A percentile compares a stretch with the other conserved stretches of the same genome.
These are phyloP conservation scores for Microbotryum scabiosae DNA, from an alignment of 1,284 basidiomycete genomes.

Conservation along the genomic window DNA sequence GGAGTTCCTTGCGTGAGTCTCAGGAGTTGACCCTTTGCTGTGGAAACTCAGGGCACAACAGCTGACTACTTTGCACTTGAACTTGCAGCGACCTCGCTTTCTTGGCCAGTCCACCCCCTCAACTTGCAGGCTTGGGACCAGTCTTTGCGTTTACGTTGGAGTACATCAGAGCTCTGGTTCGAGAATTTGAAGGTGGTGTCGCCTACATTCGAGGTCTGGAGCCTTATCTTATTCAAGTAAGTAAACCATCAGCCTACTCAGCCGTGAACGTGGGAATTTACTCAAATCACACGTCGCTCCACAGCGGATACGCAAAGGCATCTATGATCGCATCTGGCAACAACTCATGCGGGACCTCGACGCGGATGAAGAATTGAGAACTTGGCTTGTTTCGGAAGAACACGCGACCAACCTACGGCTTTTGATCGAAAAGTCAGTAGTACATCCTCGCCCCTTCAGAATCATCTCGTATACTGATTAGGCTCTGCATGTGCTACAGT, in stretches of 20 bases:
- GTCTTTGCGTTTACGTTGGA: neutral
- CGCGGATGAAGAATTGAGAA: neutral
- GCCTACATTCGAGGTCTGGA: slow-evolving; percentile 9
- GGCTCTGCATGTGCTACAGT: too few relatives aligned
- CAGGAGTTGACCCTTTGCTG: neutral
- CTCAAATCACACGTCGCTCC: neutral
- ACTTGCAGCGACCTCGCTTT: slow-evolving; percentile 4
- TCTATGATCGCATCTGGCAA: slow-evolving; percentile 5
- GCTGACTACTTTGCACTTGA: too few relatives aligned
- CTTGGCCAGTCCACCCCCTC: neutral
- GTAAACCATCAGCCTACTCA: neutral
- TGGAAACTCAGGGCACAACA: too few relatives aligned
- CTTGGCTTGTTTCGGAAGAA: slow-evolving; percentile 1
- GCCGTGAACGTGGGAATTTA: neutral
- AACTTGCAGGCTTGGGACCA: neutral
- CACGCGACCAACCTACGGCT: neutral
- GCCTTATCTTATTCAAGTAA: slow-evolving; percentile 1
- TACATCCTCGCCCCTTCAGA: too few relatives aligned
- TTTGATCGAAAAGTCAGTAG: slow-evolving; percentile 3
- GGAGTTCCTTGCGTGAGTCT: neutral
- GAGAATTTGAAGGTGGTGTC: slow-evolving; percentile 1
- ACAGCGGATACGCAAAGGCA: slow-evolving; percentile 6
- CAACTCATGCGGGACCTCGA: neutral
- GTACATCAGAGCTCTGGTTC: neutral
- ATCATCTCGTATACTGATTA: too few relatives aligned